Evolutionary conservation across 176 grass and related monocot species (phyloP).

Genomic region (Echinochloa phyllopogon): DNA sequence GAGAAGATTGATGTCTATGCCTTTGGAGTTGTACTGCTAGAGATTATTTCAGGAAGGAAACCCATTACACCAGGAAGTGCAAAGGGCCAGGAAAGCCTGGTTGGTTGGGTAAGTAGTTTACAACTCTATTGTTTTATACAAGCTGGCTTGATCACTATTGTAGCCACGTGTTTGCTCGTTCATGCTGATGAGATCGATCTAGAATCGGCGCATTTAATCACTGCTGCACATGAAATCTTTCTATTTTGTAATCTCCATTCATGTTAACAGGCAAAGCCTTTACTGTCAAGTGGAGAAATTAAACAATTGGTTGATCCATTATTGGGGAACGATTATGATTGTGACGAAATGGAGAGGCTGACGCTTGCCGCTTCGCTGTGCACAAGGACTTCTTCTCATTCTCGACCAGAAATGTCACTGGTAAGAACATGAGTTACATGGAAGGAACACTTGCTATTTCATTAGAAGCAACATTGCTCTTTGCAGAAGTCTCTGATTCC

Average conservation of each 20-base stretch:
- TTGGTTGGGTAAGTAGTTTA: conserved; percentile 79
- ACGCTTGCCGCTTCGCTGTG: conserved; percentile 70
- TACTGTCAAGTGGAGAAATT: conserved; percentile 69
- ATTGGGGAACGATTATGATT: conserved; percentile 63
- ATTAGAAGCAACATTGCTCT: background rate
- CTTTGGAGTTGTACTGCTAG: conserved; percentile 86
- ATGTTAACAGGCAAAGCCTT: conserved; percentile 74
- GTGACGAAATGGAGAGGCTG: conserved; percentile 79
- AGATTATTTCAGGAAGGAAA: conserved; percentile 92
- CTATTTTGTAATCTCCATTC: conserved; percentile 2
- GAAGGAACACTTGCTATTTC: background rate
- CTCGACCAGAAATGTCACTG: conserved; percentile 64
- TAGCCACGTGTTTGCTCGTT: background rate
- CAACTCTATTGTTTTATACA: background rate
- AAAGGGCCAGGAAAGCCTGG: conserved; percentile 85
- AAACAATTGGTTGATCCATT: conserved; percentile 70
- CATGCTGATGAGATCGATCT: conserved; percentile 2
- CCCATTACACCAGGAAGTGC: conserved; percentile 73
- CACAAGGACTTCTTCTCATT: conserved; percentile 61
- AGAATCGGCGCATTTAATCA: background rate
- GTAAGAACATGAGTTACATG: conserved; percentile 57
- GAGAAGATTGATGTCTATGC: conserved; percentile 98
- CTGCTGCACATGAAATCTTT: conserved; percentile 2
- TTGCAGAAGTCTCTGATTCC: background rate
- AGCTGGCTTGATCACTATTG: conserved; percentile 1